Evolutionary conservation across 495 filamentous ascomycete genomes (phyloP), one percentile per base, ranked within the genome.

Genomic region (Recurvomyces mirabilis): DNA sequence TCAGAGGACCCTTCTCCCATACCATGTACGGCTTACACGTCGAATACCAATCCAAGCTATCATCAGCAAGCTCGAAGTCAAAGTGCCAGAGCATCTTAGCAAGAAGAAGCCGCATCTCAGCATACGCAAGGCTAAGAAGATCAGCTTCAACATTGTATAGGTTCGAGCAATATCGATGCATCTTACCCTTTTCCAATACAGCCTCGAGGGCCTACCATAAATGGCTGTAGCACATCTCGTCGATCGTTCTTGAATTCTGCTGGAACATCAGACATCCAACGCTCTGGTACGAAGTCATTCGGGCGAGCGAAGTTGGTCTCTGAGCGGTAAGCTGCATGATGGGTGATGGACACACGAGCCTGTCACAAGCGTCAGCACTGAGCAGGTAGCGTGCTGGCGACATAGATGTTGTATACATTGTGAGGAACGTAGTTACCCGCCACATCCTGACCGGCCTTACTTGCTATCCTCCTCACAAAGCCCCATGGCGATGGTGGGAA

Each of bases 401-500:
- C 4, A 41, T 31, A 5, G 38, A 25, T 7, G 33, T 33, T 17
- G 25, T n/a, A n/a, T n/a, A 47, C 43, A 2, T 60, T 56, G 22
- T 52, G 56, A 5, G 65, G 63, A 15, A 70, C 50, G 17, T 47
- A 60, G n/a, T 57, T 15, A 2, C 64, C 65, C 40, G 61, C 57
- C 19, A 72, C 58, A 6, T 53, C 29, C 1, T 54, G 52, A 1
- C 70, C 69, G 5, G 49, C 62, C 2, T 37, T 57, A 42, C 65
- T 61, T 1, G 70, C 63, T 0, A 69, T 67, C 24, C 64, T 61
- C 0, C 71, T 59, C 1, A 66, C 61, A 38, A 75, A 66, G 3
- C 52, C 58, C 25, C 66, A 67, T 5, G 49, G 64, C 0, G 68
- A 65, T 0, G 72, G 68, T 0, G 72, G 71, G 40, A 68, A 70